Evolutionary conservation across 139 green algal species (phyloP).

Genomic region (Tetraselmis chui): DNA sequence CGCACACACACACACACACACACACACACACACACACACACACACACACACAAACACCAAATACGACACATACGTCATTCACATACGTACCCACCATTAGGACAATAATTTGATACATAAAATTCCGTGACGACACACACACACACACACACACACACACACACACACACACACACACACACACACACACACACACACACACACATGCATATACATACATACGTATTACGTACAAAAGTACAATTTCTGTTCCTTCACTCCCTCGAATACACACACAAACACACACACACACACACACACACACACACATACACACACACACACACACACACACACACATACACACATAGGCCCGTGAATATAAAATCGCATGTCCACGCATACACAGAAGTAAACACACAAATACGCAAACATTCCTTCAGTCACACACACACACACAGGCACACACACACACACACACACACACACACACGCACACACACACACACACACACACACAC

Average conservation of each 20-base stretch:
- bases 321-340: neutral
- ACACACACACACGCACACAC: neutral
- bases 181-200: neutral
- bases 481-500: constrained; percentile 23
- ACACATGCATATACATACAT: neutral
- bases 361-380: neutral
- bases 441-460: no score
- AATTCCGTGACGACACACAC: no score
- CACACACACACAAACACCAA: no score
- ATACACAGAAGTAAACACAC: neutral
- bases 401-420: neutral
- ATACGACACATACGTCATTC: no score
- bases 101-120: no score
- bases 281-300: neutral
- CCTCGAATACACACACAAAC: neutral
- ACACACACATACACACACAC: neutral
- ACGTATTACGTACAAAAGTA: neutral
- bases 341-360: neutral
- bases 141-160: no score
- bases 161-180: no score
- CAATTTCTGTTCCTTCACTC: neutral
- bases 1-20: no score
- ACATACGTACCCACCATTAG: no score
- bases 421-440: neutral
- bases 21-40: no score